Conservation (phyloP, 2,329 filamentous ascomycete species). For the Aspergillus udagawae region DNA sequence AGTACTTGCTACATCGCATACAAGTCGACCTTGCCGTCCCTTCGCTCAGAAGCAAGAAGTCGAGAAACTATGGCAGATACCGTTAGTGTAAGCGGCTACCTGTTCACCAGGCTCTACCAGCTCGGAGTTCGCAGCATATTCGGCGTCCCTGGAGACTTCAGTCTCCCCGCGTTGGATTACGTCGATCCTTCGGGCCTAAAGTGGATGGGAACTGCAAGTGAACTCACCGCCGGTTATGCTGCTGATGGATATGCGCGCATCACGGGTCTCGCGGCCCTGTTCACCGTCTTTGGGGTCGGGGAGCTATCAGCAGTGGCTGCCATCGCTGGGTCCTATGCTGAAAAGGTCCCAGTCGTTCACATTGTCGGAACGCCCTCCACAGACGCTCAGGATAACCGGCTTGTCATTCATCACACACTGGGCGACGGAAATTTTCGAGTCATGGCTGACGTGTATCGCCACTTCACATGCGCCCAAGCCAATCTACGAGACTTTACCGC, state of each 20-base stretch:
- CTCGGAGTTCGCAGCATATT: too few species aligned
- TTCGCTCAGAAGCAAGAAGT: too few species aligned
- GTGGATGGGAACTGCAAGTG: slow-evolving; percentile 67
- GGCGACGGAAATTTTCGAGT: slow-evolving; percentile 51
- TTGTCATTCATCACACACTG: slow-evolving; percentile 63
- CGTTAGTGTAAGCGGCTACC: too few species aligned
- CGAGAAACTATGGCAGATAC: too few species aligned
- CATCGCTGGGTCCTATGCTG: slow-evolving; percentile 68
- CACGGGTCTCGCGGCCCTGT: slow-evolving; percentile 22
- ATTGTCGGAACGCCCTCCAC: slow-evolving; percentile 53
- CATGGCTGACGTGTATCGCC: slow-evolving; percentile 51
- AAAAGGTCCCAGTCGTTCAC: slow-evolving; percentile 65
- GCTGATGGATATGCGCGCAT: slow-evolving; percentile 31
- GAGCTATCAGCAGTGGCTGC: slow-evolving; percentile 67
- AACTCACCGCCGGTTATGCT: slow-evolving; percentile 62
- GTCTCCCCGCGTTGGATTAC: slow-evolving; percentile 65
- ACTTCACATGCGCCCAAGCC: too few species aligned
- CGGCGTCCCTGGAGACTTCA: slow-evolving; percentile 66
- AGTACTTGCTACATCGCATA: too few species aligned
- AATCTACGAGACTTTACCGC: too few species aligned
- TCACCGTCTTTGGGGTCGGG: slow-evolving; percentile 54
- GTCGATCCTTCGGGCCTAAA: slow-evolving; percentile 55
- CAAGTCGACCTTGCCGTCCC: too few species aligned
- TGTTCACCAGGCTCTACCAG: too few species aligned
- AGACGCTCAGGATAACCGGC: slow-evolving; percentile 40